A percentile compares a stretch with the other conserved stretches of the same genome.
Conservation (phyloP, 371 early-diverging fungal genomes). For the Aphelidium insulamus region DNA sequence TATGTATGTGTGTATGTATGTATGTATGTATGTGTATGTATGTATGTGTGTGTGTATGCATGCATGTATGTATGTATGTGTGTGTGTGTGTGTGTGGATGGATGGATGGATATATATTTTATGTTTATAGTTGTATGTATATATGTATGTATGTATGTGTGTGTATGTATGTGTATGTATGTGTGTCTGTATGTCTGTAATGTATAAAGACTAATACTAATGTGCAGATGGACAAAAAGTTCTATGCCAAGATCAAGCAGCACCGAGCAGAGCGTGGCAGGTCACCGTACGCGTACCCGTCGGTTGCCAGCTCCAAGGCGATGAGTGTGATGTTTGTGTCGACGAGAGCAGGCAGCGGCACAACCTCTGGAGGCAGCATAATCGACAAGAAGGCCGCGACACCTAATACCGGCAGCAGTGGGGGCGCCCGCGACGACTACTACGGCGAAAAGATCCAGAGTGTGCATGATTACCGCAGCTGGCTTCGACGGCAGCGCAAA, state of each 20-base stretch:
- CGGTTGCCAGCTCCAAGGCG: too few species aligned
- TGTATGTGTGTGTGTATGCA: not conserved
- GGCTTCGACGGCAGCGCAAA: constrained; percentile 81
- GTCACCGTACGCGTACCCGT: too few species aligned
- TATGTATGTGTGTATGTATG: not conserved
- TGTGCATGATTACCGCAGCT: constrained; percentile 52
- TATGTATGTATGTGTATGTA: not conserved
- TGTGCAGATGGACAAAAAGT: constrained; percentile 37
- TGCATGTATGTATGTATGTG: not conserved
- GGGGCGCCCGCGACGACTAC: constrained; percentile 52
- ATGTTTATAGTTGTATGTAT: not conserved
- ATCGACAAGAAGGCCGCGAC: too few species aligned
- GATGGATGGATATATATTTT: not conserved
- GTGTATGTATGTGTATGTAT: not conserved
- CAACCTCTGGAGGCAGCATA: too few species aligned
- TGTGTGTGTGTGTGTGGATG: not conserved
- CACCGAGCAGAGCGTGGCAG: constrained; percentile 64
- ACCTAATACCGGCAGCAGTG: too few species aligned
- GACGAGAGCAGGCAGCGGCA: too few species aligned
- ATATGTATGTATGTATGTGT: not conserved
- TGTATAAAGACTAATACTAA: too few species aligned
- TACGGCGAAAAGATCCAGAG: constrained; percentile 80
- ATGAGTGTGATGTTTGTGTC: too few species aligned
- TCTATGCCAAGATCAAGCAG: constrained; percentile 50
- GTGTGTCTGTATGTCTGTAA: not conserved